A percentile compares a stretch with the other conserved stretches of the same genome.
These are phyloP conservation scores for Camelina hispida DNA, from an alignment of 345 rosid species.

Conservation along the genomic window DNA sequence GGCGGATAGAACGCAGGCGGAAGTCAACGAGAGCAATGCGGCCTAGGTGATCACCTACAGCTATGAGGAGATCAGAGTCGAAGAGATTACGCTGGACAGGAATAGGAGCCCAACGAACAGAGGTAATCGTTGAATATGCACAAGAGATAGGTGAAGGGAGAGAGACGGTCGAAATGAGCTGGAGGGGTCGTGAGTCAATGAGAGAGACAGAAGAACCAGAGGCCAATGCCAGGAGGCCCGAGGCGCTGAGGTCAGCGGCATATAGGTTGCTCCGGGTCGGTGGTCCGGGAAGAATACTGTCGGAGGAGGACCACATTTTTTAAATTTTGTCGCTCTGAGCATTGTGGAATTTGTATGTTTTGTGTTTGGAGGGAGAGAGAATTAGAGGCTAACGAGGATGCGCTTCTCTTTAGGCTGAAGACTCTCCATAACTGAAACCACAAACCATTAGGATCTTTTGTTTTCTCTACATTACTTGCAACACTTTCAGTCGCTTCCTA, in stretches of 20 bases:
- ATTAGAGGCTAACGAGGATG: neutral
- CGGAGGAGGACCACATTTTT: conserved; percentile 45
- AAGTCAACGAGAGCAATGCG: conserved; percentile 75
- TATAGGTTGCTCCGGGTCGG: conserved; percentile 81
- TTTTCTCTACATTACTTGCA: neutral
- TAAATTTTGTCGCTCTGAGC: neutral
- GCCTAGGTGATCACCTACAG: conserved; percentile 83
- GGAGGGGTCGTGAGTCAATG: conserved; percentile 74
- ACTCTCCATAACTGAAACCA: conserved; percentile 21
- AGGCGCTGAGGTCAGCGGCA: conserved; percentile 66
- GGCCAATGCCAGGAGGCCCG: conserved; percentile 77
- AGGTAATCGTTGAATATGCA: conserved; percentile 59
- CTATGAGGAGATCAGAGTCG: conserved; percentile 70
- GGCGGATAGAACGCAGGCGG: conserved; percentile 57
- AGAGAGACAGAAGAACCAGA: conserved; percentile 77
- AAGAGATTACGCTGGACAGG: conserved; percentile 64
- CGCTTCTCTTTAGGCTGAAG: conserved; percentile 32
- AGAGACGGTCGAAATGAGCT: conserved; percentile 69
- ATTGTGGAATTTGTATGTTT: conserved; percentile 7
- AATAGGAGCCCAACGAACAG: conserved; percentile 75
- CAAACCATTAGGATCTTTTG: conserved; percentile 22
- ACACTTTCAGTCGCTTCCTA: neutral
- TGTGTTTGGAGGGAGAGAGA: conserved; percentile 26
- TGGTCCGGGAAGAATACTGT: conserved; percentile 81
- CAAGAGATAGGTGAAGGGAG: conserved; percentile 63